These are phyloP conservation scores for Ascochyta rabiei DNA, from an alignment of 2,329 filamentous ascomycete species.

Conservation along the genomic window DNA sequence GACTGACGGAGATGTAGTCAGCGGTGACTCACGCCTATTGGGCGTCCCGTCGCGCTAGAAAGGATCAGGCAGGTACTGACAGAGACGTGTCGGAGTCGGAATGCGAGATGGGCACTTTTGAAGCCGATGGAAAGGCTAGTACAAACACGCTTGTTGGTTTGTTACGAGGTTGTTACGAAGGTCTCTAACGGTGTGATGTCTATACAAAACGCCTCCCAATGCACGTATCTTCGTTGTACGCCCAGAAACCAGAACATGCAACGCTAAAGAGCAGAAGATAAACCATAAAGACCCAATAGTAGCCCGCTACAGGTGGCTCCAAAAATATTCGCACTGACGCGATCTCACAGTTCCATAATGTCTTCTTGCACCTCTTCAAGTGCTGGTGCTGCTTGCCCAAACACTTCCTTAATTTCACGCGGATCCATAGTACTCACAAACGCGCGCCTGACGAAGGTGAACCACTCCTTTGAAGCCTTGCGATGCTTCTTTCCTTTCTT, in stretches of 20 bases:
- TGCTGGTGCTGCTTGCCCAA: conserved; percentile 11
- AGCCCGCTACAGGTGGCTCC: background rate
- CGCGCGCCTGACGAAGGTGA: conserved; percentile 76
- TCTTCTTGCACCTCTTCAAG: conserved; percentile 17
- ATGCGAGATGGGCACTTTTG: background rate
- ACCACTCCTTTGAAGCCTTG: conserved; percentile 70
- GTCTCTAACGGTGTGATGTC: background rate
- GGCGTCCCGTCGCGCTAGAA: conserved; percentile 13
- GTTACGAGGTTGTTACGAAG: background rate
- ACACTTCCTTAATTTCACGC: conserved; percentile 63
- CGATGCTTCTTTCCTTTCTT: conserved; percentile 59
- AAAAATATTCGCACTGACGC: background rate
- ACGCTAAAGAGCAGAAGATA: conserved; percentile 14
- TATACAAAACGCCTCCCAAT: conserved; percentile 11
- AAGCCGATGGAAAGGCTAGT: background rate
- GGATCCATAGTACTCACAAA: conserved; percentile 76
- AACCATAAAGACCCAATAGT: background rate
- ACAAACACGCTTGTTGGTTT: background rate
- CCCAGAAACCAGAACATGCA: conserved; percentile 4
- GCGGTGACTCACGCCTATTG: conserved; percentile 14
- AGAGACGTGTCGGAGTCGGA: background rate
- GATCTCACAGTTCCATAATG: conserved; percentile 25
- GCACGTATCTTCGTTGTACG: background rate
- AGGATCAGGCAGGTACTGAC: conserved; percentile 8
- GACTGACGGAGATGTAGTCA: background rate